Evolutionary conservation across 768 basidiomycete genomes (phyloP).

Genomic region (Amyloporia xantha): DNA sequence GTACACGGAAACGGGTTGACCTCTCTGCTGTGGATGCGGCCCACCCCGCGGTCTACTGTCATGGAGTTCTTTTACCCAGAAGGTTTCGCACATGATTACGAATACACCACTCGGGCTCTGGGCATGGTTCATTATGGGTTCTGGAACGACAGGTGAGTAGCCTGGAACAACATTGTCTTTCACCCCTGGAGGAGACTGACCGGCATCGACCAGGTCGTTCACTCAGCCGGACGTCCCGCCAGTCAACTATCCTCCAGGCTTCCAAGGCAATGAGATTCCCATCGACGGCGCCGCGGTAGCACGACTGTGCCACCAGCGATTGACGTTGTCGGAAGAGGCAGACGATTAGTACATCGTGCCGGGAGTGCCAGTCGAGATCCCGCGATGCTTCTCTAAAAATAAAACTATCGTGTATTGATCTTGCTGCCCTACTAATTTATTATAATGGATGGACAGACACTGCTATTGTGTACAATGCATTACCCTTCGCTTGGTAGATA

Average conservation of each 20-base stretch:
- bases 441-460: no score
- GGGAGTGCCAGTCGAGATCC: no score
- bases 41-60: conserved; percentile 73
- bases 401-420: not conserved
- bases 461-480: no score
- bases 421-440: no score
- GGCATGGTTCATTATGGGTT: conserved; percentile 84
- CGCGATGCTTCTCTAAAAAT: no score
- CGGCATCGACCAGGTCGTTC: conserved; percentile 44
- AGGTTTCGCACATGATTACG: conserved; percentile 84
- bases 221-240: conserved; percentile 66
- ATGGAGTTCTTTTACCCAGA: conserved; percentile 87
- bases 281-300: conserved; percentile 69
- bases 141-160: conserved; percentile 63
- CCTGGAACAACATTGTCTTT: no score
- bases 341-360: conserved; percentile 43
- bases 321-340: conserved; percentile 51
- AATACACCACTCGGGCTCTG: conserved; percentile 72
- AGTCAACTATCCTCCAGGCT: conserved; percentile 77
- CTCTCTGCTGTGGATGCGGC: conserved; percentile 88
- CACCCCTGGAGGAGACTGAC: not conserved
- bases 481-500: no score
- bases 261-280: conserved; percentile 82
- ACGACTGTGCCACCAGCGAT: conserved; percentile 47
- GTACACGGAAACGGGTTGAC: conserved; percentile 92